phyloP scores from a whole-genome alignment of 352 stramenopile genomes.

The Phytophthora meadii region DNA sequence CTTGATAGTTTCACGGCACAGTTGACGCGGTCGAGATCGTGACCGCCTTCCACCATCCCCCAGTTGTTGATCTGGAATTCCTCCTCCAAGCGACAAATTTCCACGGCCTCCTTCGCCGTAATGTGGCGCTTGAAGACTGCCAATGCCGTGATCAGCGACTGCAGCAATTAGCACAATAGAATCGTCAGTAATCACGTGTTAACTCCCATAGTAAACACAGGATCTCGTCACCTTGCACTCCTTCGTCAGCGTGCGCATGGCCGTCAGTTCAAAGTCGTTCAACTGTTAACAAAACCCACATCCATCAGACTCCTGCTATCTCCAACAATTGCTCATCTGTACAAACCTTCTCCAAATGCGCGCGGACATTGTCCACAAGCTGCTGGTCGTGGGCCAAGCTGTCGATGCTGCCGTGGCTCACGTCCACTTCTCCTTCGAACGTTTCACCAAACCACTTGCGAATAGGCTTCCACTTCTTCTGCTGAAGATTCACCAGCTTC shows the following conservation, averaged over 20 bases:
- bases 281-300: slow-evolving; percentile 42
- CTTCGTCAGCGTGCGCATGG: slow-evolving; percentile 78
- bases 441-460: slow-evolving; percentile 84
- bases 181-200: slow-evolving; percentile 1
- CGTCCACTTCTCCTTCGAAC: slow-evolving; percentile 82
- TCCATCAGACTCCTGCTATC: not conserved
- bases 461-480: slow-evolving; percentile 87
- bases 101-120: slow-evolving; percentile 86
- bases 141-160: slow-evolving; percentile 86
- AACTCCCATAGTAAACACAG: not conserved
- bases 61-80: slow-evolving; percentile 91
- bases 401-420: slow-evolving; percentile 83
- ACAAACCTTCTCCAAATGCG: slow-evolving; percentile 64
- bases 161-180: slow-evolving; percentile 6
- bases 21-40: slow-evolving; percentile 91
- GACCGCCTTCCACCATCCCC: slow-evolving; percentile 88
- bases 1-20: slow-evolving; percentile 84
- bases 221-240: slow-evolving; percentile 78
- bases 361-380: slow-evolving; percentile 69
- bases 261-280: slow-evolving; percentile 78
- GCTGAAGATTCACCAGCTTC: slow-evolving; percentile 79
- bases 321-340: not conserved
- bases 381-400: slow-evolving; percentile 65
- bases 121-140: slow-evolving; percentile 88
- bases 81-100: slow-evolving; percentile 84